phyloP scores from a whole-genome alignment of 2,329 filamentous ascomycete genomes.

The Metarhizium anisopliae region DNA sequence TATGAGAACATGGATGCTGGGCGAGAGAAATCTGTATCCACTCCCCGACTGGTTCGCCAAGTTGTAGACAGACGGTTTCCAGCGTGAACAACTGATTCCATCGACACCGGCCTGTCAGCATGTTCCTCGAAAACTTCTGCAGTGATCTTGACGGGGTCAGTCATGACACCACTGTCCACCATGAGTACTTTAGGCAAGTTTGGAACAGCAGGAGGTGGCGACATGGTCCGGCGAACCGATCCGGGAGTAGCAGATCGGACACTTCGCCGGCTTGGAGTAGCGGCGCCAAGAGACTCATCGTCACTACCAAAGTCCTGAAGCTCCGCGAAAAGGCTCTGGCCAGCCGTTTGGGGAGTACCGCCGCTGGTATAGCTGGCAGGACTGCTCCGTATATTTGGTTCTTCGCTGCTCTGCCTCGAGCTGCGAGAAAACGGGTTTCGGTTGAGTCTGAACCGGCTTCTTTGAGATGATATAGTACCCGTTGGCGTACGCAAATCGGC shows the following conservation, averaged over 20 bases:
- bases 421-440: constrained; percentile 52
- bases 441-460: constrained; percentile 63
- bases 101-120: constrained; percentile 27
- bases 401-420: constrained; percentile 53
- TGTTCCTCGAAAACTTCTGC: constrained; percentile 8
- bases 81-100: constrained; percentile 30
- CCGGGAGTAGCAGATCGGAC: constrained; percentile 38
- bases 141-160: constrained; percentile 41
- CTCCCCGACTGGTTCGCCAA: constrained; percentile 16
- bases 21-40: constrained; percentile 23
- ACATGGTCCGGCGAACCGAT: constrained; percentile 33
- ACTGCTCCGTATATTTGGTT: constrained; percentile 48
- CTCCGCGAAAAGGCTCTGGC: constrained; percentile 85
- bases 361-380: constrained; percentile 47
- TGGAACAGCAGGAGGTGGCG: constrained; percentile 41
- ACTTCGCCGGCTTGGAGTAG: constrained; percentile 45
- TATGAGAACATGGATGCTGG: constrained; percentile 40
- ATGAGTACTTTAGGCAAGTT: constrained; percentile 42
- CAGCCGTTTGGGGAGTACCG: constrained; percentile 42
- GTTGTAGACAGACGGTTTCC: constrained; percentile 14
- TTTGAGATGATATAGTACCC: constrained; percentile 50
- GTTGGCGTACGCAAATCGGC: constrained; percentile 52
- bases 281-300: constrained; percentile 59
- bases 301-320: constrained; percentile 71
- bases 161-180: constrained; percentile 54